phyloP scores from a whole-genome alignment of 1,284 basidiomycete species.

The Cutaneotrichosporon sp. region DNA sequence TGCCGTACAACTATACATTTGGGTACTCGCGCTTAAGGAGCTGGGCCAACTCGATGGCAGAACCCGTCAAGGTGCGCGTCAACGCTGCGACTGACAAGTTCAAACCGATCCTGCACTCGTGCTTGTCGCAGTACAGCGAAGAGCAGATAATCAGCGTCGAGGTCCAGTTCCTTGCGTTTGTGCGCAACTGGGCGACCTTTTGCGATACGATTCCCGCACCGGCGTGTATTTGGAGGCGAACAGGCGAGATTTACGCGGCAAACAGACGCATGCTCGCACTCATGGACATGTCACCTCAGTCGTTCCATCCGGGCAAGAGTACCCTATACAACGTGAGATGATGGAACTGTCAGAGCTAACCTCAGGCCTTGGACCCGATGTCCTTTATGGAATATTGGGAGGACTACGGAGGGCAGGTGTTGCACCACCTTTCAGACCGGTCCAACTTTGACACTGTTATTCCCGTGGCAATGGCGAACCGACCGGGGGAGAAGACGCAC shows the following conservation, averaged over 20 bases:
- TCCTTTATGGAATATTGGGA: constrained; percentile 28
- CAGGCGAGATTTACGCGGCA: constrained; percentile 21
- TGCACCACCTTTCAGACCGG: constrained; percentile 19
- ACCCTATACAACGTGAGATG: constrained; percentile 21
- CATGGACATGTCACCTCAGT: constrained; percentile 15
- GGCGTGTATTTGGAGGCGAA: constrained; percentile 21
- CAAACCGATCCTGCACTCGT: constrained; percentile 26
- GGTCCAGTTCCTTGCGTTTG: constrained; percentile 24
- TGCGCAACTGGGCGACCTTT: constrained; percentile 17
- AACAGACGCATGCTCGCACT: constrained; percentile 23
- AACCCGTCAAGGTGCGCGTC: constrained; percentile 19
- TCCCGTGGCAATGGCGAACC: constrained; percentile 15
- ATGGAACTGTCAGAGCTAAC: constrained; percentile 1
- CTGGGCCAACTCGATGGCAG: constrained; percentile 15
- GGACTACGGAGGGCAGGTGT: constrained; percentile 22
- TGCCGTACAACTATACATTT: constrained; percentile 23
- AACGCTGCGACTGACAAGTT: constrained; percentile 19
- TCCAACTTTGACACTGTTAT: constrained; percentile 20
- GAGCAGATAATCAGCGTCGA: constrained; percentile 22
- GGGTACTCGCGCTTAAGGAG: constrained; percentile 24
- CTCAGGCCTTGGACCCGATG: constrained; percentile 19
- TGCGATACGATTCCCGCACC: constrained; percentile 23
- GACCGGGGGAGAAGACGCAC: constrained; percentile 15
- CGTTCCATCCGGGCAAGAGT: constrained; percentile 15
- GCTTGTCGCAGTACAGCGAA: constrained; percentile 22